Percentiles rank a stretch among this genome's conserved stretches.
Conservation (phyloP, 495 filamentous ascomycete genomes). For the Penicillium lividum region DNA sequence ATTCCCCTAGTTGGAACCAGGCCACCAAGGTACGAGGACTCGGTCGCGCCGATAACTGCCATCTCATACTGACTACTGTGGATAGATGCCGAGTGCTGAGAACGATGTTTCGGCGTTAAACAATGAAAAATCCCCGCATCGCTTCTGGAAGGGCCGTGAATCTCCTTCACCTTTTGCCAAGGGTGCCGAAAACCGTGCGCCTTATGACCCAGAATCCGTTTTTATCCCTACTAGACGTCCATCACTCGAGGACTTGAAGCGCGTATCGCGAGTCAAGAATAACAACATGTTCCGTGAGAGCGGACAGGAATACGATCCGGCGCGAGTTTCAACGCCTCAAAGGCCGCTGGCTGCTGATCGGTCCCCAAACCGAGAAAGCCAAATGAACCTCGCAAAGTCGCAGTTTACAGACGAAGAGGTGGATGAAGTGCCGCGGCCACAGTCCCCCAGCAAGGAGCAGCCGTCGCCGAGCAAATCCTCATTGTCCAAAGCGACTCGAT, state of each 20-base stretch:
- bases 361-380: constrained; percentile 58
- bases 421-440: constrained; percentile 43
- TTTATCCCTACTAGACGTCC: constrained; percentile 73
- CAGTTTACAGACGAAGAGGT: constrained; percentile 37
- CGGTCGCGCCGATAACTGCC: not conserved
- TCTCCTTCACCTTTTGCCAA: constrained; percentile 59
- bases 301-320: constrained; percentile 86
- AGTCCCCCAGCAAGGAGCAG: constrained; percentile 72
- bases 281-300: constrained; percentile 91
- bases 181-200: constrained; percentile 64
- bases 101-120: constrained; percentile 75
- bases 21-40: constrained; percentile 56
- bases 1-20: constrained; percentile 79
- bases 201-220: constrained; percentile 61
- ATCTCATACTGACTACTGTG: constrained; percentile 34
- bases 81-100: constrained; percentile 56
- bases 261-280: constrained; percentile 92
- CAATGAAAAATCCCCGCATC: constrained; percentile 66
- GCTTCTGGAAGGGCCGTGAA: constrained; percentile 85
- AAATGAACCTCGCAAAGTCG: constrained; percentile 55
- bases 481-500: constrained; percentile 66
- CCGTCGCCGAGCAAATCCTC: constrained; percentile 85
- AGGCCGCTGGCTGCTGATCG: constrained; percentile 70
- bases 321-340: constrained; percentile 70
- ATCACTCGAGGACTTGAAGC: constrained; percentile 90